Percentiles rank a stretch among this genome's conserved stretches.
Conservation (phyloP, 75 land plant species). For the Azolla pinnata region DNA sequence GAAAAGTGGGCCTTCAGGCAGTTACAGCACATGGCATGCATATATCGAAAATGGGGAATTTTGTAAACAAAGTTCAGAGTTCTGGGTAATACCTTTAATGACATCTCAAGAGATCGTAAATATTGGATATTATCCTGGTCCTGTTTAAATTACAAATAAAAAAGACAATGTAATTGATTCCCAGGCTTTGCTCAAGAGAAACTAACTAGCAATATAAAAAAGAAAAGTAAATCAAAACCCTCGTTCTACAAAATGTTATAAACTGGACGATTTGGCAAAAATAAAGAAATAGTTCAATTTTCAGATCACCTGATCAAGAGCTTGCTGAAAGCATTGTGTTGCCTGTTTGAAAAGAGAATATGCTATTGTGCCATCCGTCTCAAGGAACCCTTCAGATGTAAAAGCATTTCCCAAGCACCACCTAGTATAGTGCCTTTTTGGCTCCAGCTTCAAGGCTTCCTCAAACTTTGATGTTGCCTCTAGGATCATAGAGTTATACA, state of each 20-base stretch:
- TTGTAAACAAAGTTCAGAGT: too few relatives aligned
- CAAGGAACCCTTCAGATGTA: constrained; percentile 59
- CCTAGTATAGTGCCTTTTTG: constrained; percentile 60
- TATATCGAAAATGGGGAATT: too few relatives aligned
- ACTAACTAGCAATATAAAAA: not conserved
- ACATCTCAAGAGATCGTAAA: not conserved
- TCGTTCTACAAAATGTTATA: not conserved
- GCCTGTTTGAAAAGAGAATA: constrained; percentile 52
- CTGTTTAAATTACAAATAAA: not conserved
- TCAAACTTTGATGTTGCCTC: constrained; percentile 76
- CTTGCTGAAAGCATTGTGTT: constrained; percentile 46
- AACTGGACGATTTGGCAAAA: not conserved
- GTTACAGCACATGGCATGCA: too few relatives aligned
- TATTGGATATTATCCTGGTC: constrained; percentile 1
- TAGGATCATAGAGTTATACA: too few relatives aligned
- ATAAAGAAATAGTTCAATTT: not conserved
- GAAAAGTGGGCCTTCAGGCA: too few relatives aligned
- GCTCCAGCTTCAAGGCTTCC: constrained; percentile 54
- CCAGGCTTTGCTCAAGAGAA: not conserved
- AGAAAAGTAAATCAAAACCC: not conserved
- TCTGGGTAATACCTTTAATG: constrained; percentile 5
- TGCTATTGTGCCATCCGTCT: constrained; percentile 42
- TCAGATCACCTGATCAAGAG: constrained; percentile 43
- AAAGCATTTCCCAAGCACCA: constrained; percentile 86
- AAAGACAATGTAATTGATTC: not conserved